A percentile compares a stretch with the other conserved stretches of the same genome.
phyloP scores from a whole-genome alignment of 768 basidiomycete species.

The Xerocomellus dryophilus region DNA sequence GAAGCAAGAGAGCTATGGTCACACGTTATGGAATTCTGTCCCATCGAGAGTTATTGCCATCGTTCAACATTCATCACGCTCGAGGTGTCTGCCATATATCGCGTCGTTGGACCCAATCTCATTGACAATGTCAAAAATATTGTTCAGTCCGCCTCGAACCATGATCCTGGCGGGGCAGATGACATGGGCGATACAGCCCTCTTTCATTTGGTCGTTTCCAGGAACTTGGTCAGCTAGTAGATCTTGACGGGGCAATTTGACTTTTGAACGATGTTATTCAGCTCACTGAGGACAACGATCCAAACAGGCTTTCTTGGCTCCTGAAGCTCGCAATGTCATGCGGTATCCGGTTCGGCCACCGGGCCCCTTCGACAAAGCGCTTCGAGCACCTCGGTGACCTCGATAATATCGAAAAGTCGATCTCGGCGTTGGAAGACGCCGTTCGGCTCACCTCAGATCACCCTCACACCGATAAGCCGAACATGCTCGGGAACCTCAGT shows the following conservation, averaged over 20 bases:
- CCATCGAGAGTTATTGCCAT: not conserved
- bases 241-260: not conserved
- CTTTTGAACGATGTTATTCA: not conserved
- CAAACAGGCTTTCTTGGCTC: not conserved
- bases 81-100: not conserved
- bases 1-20: not conserved
- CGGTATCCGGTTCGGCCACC: conserved; percentile 2
- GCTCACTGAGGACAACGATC: not conserved
- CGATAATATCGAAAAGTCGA: not conserved
- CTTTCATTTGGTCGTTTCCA: not conserved
- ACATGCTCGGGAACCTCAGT: conserved; percentile 15
- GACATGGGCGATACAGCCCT: not conserved
- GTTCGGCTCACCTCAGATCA: conserved; percentile 2
- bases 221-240: not conserved
- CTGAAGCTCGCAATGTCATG: not conserved
- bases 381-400: not conserved
- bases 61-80: not conserved
- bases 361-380: no score
- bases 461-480: conserved; percentile 7
- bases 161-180: not conserved
- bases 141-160: not conserved
- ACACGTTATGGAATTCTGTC: not conserved
- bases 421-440: not conserved
- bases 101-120: not conserved
- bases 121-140: not conserved